Conservation (phyloP, 2,329 filamentous ascomycete species). For the Karstenula rhodostoma region DNA sequence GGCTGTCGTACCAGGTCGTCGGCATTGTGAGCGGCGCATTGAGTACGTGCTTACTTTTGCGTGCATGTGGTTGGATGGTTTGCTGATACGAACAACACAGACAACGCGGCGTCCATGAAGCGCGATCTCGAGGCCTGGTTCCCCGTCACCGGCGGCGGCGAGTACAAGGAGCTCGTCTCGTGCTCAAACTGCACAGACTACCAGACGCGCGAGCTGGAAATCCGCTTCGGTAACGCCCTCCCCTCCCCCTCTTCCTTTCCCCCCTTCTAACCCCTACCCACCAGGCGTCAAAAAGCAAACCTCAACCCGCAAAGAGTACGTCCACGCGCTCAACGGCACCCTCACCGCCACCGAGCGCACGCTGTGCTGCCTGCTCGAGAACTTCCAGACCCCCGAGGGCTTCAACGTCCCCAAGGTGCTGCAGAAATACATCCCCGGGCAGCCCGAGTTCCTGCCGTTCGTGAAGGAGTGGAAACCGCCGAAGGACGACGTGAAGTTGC, state of each 20-base stretch:
- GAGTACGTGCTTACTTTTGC: constrained; percentile 51
- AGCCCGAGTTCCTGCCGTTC: constrained; percentile 89
- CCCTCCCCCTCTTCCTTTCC: neutral
- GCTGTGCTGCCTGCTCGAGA: constrained; percentile 93
- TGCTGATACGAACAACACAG: no score
- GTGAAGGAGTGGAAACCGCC: constrained; percentile 69
- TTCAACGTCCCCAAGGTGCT: constrained; percentile 47
- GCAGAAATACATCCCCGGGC: constrained; percentile 78
- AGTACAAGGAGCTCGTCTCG: constrained; percentile 98
- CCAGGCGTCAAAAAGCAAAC: constrained; percentile 78
- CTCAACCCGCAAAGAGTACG: constrained; percentile 85
- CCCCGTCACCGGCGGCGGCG: constrained; percentile 66
- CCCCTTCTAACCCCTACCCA: neutral
- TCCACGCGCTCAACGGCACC: constrained; percentile 88
- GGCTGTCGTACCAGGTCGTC: constrained; percentile 89
- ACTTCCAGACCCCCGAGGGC: constrained; percentile 90
- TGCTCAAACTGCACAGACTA: constrained; percentile 99
- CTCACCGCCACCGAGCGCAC: constrained; percentile 90
- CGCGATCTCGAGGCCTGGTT: constrained; percentile 92
- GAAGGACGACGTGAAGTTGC: constrained; percentile 38
- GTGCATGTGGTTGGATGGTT: no score
- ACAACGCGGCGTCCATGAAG: constrained; percentile 73
- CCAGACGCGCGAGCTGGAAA: constrained; percentile 92
- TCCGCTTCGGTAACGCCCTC: constrained; percentile 69
- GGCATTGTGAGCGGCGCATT: constrained; percentile 95